phyloP scores from a whole-genome alignment of 75 land plant genomes.

The Cryptomeria japonica region DNA sequence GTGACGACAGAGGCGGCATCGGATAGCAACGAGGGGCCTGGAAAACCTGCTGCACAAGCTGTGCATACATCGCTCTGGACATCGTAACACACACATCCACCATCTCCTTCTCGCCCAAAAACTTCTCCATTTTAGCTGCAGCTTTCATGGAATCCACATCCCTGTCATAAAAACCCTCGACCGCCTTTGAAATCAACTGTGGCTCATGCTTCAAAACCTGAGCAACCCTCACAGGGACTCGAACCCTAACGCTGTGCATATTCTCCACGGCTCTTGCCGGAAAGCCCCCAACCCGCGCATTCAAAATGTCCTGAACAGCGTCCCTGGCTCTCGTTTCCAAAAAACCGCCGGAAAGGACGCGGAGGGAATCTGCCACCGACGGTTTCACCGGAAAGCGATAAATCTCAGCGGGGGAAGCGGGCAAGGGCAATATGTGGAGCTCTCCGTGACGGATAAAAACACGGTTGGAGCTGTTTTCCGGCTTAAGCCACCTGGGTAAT shows the following conservation, averaged over 20 bases:
- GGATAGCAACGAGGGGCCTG: constrained; percentile 88
- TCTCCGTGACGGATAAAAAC: constrained; percentile 62
- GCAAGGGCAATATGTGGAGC: constrained; percentile 59
- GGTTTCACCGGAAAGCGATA: constrained; percentile 23
- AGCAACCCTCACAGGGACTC: constrained; percentile 78
- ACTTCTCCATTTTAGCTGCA: constrained; percentile 74
- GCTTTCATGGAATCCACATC: constrained; percentile 92
- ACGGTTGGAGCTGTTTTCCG: constrained; percentile 68
- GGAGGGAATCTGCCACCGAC: constrained; percentile 26
- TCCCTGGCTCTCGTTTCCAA: constrained; percentile 52
- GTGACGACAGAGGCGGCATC: constrained; percentile 40
- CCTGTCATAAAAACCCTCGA: constrained; percentile 89
- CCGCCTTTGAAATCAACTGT: constrained; percentile 79
- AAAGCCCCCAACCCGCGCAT: constrained; percentile 44
- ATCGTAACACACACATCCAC: constrained; percentile 68
- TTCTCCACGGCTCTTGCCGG: constrained; percentile 62
- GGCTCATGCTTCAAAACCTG: constrained; percentile 86
- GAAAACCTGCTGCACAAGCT: constrained; percentile 84
- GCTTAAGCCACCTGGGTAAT: constrained; percentile 88
- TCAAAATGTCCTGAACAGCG: constrained; percentile 45
- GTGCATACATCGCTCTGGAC: constrained; percentile 97
- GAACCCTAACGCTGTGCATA: constrained; percentile 69
- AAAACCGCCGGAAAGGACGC: constrained; percentile 14
- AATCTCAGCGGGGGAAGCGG: constrained; percentile 16
- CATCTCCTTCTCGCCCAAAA: constrained; percentile 61